Evolutionary conservation across 2,329 filamentous ascomycete genomes (phyloP).

Genomic region (Fulvia fulva): DNA sequence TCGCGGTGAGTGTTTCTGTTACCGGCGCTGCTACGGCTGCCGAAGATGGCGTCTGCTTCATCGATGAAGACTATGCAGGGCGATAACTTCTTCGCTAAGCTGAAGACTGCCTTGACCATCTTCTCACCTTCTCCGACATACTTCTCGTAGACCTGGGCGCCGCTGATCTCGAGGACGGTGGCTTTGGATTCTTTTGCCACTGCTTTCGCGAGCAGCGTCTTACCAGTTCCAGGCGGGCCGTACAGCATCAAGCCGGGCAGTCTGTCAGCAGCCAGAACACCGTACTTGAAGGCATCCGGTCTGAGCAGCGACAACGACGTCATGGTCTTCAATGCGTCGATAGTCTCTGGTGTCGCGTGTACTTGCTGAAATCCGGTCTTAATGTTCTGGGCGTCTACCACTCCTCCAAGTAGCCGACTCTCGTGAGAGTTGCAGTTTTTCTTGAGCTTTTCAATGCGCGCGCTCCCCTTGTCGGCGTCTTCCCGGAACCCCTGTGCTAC

Average conservation of each 20-base stretch:
- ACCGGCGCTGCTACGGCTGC: conserved; percentile 63
- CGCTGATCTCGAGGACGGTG: conserved; percentile 76
- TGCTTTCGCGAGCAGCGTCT: conserved; percentile 70
- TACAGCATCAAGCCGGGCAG: conserved; percentile 96
- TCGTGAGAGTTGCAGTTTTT: conserved; percentile 70
- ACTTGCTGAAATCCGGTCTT: conserved; percentile 84
- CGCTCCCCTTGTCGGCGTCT: conserved; percentile 7
- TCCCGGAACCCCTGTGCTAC: not conserved
- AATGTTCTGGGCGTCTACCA: conserved; percentile 77
- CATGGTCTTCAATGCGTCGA: conserved; percentile 81
- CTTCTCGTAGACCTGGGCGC: conserved; percentile 91
- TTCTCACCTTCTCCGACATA: conserved; percentile 96
- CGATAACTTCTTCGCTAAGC: conserved; percentile 81
- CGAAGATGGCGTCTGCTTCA: conserved; percentile 90
- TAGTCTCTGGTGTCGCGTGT: conserved; percentile 74
- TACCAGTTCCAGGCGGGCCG: conserved; percentile 84
- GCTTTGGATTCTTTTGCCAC: conserved; percentile 64
- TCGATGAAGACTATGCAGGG: conserved; percentile 96
- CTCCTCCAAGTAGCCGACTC: conserved; percentile 73
- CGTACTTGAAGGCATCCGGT: conserved; percentile 94
- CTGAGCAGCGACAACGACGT: conserved; percentile 82
- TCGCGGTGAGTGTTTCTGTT: conserved; percentile 73
- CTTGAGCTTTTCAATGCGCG: conserved; percentile 45
- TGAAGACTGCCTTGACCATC: conserved; percentile 89
- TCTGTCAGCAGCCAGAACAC: conserved; percentile 83